Percentiles rank a stretch among this genome's conserved stretches.
Evolutionary conservation across 768 basidiomycete species (phyloP).

Genomic region (Hygrophorus pudorinus): DNA sequence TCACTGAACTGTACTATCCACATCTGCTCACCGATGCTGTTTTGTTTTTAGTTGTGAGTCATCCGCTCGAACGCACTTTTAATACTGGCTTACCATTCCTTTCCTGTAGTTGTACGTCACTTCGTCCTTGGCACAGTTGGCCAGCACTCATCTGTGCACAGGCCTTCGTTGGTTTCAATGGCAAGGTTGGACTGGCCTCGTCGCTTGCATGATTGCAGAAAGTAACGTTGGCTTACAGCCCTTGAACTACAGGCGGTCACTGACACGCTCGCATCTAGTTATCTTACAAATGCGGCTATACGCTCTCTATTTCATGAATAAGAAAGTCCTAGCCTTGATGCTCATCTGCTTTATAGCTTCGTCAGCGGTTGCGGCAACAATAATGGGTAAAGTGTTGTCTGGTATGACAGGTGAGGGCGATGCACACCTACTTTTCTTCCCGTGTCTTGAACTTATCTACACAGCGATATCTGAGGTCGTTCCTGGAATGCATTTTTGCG

Average conservation of each 20-base stretch:
- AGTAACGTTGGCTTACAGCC: slow-evolving; percentile 20
- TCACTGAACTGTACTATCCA: neutral
- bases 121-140: neutral
- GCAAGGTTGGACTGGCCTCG: slow-evolving; percentile 54
- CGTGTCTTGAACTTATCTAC: neutral
- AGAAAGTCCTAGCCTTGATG: slow-evolving; percentile 41
- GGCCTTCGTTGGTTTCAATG: slow-evolving; percentile 24
- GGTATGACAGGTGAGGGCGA: slow-evolving; percentile 26
- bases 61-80: neutral
- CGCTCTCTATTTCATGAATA: slow-evolving; percentile 47
- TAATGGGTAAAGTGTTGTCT: slow-evolving; percentile 37
- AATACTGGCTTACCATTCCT: neutral
- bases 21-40: neutral
- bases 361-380: slow-evolving; percentile 29
- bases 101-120: slow-evolving; percentile 17
- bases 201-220: slow-evolving; percentile 46
- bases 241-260: neutral
- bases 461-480: slow-evolving; percentile 14
- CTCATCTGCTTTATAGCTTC: slow-evolving; percentile 28
- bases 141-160: neutral
- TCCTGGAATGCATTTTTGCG: slow-evolving; percentile 29
- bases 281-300: slow-evolving; percentile 57
- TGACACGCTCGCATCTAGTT: slow-evolving; percentile 20
- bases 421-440: slow-evolving; percentile 4
- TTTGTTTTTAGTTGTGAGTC: slow-evolving; percentile 13